phyloP scores from a whole-genome alignment of 371 early-diverging fungal species.

The Mitosporidium daphniae region DNA sequence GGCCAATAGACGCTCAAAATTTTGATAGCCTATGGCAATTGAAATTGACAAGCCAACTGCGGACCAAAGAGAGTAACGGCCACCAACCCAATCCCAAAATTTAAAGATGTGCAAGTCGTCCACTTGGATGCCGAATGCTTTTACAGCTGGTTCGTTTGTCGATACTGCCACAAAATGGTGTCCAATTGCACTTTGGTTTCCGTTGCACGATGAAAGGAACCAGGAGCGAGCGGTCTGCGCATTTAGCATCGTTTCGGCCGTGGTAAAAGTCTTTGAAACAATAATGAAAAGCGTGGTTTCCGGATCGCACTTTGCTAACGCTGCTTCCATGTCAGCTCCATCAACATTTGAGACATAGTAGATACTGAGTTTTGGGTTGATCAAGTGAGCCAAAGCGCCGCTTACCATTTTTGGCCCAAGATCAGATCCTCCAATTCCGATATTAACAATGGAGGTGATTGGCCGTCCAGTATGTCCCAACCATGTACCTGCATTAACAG shows the following conservation, averaged over 20 bases:
- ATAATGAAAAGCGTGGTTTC: conserved; percentile 80
- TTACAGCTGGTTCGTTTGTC: conserved; percentile 58
- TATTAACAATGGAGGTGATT: conserved; percentile 79
- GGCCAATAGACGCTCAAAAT: conserved; percentile 50
- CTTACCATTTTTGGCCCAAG: conserved; percentile 94
- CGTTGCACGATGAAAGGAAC: conserved; percentile 55
- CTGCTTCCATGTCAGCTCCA: conserved; percentile 69
- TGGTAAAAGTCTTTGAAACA: conserved; percentile 92
- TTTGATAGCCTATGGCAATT: conserved; percentile 66
- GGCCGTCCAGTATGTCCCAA: conserved; percentile 64
- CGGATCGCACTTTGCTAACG: conserved; percentile 37
- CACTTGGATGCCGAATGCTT: conserved; percentile 71
- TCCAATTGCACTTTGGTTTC: conserved; percentile 26
- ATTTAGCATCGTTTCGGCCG: conserved; percentile 90
- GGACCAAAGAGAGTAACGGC: conserved; percentile 95
- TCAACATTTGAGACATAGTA: conserved; percentile 95
- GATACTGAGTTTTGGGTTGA: conserved; percentile 18
- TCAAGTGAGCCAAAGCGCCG: conserved; percentile 68
- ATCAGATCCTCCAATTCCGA: conserved; percentile 98
- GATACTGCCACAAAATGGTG: conserved; percentile 95
- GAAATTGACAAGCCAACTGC: conserved; percentile 86
- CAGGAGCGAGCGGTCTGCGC: conserved; percentile 61
- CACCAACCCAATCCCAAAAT: conserved; percentile 95
- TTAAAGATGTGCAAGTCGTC: conserved; percentile 68
- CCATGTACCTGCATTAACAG: conserved; percentile 50